phyloP scores from a whole-genome alignment of 2,329 filamentous ascomycete genomes.

The Ophiostoma himal-ulmi region DNA sequence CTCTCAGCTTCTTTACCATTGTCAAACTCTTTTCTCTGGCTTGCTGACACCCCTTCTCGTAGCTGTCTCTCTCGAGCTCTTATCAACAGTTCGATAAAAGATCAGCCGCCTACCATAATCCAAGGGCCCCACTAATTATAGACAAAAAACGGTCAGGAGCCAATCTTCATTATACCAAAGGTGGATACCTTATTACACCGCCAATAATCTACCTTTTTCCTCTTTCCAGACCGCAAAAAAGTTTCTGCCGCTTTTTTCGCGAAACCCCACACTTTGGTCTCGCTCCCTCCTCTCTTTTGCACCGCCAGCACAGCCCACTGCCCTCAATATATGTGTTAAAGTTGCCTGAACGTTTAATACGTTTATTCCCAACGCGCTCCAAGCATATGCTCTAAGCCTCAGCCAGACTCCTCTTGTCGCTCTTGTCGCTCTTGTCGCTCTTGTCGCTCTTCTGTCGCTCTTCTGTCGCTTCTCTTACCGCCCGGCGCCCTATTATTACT shows the following conservation, averaged over 20 bases:
- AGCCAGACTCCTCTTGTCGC: neutral
- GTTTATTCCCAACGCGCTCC: neutral
- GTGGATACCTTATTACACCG: neutral
- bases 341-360: neutral
- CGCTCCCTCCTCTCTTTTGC: neutral
- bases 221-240: neutral
- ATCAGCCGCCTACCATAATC: too few species aligned
- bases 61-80: neutral
- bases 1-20: too few species aligned
- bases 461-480: conserved; percentile 4
- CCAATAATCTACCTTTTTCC: neutral
- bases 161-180: neutral
- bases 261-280: neutral
- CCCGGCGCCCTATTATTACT: neutral
- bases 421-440: neutral
- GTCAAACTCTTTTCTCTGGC: neutral
- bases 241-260: neutral
- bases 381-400: neutral
- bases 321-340: neutral
- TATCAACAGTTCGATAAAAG: neutral
- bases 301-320: neutral
- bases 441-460: neutral
- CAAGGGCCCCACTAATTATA: neutral
- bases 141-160: neutral
- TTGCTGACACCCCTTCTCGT: neutral